These are phyloP conservation scores for Tetradesmus obliquus DNA, from an alignment of 139 green algal species.

Conservation along the genomic window DNA sequence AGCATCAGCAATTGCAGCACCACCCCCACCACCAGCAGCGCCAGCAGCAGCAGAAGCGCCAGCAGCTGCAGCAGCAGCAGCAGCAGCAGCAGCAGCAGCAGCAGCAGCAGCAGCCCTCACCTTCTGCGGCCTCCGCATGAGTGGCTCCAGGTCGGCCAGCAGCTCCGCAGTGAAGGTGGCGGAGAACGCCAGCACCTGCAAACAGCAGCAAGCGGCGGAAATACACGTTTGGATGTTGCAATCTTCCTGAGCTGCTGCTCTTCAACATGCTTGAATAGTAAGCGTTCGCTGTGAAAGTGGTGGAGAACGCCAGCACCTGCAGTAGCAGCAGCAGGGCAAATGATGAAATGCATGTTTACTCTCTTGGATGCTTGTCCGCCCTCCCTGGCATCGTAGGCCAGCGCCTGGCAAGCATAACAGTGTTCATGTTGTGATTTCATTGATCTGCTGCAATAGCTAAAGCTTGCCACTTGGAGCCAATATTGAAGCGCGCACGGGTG, in stretches of 20 bases:
- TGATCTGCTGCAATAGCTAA: too few species aligned
- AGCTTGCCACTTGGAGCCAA: too few species aligned
- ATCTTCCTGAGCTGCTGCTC: too few species aligned
- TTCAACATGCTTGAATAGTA: neutral
- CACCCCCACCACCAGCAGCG: neutral
- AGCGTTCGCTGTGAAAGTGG: neutral
- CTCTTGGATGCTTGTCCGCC: too few species aligned
- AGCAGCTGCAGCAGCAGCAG: neutral
- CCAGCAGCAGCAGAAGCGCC: neutral
- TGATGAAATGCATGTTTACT: too few species aligned
- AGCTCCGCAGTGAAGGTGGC: slow-evolving; percentile 77
- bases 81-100: neutral
- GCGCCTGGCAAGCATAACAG: neutral
- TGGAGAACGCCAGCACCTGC: neutral
- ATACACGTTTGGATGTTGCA: neutral
- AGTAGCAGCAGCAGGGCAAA: neutral
- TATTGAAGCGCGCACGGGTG: too few species aligned
- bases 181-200: slow-evolving; percentile 80
- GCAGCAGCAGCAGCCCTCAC: neutral
- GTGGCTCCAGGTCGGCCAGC: slow-evolving; percentile 64
- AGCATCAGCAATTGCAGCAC: neutral
- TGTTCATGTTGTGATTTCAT: neutral
- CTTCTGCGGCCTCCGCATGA: slow-evolving; percentile 70
- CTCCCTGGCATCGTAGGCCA: too few species aligned
- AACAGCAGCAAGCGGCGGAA: neutral